phyloP scores from a whole-genome alignment of 164 flowering plant species.

The Litsea cubeba region DNA sequence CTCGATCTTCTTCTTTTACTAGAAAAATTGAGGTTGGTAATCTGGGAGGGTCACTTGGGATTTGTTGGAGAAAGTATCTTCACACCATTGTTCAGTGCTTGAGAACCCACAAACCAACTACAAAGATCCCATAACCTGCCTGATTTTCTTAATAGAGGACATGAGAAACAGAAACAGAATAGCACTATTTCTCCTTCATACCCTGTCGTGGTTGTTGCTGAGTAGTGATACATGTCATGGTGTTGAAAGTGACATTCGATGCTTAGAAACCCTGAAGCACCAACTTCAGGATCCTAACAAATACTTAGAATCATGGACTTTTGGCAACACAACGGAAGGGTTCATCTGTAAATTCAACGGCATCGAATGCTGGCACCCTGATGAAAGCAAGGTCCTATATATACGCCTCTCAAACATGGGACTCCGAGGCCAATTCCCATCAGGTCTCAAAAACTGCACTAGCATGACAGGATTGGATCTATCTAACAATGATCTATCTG shows the following conservation, averaged over 20 bases:
- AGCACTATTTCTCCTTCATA: slow-evolving; percentile 7
- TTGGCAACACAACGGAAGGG: no score
- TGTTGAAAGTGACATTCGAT: no score
- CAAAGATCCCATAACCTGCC: neutral
- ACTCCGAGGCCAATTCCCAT: slow-evolving; percentile 65
- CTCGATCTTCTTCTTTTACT: no score
- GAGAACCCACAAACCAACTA: neutral
- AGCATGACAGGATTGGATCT: slow-evolving; percentile 72
- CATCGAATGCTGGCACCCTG: slow-evolving; percentile 66
- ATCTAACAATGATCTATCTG: slow-evolving; percentile 50
- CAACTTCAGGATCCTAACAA: no score
- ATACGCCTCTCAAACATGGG: slow-evolving; percentile 50
- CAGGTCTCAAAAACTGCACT: slow-evolving; percentile 46
- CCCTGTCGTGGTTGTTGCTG: slow-evolving; percentile 19
- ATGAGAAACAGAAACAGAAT: neutral
- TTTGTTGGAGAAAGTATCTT: no score
- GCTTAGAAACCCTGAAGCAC: no score
- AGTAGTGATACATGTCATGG: slow-evolving; percentile 10
- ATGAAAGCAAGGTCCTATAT: slow-evolving; percentile 63
- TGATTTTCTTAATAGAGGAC: neutral
- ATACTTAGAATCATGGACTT: no score
- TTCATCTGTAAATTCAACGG: no score
- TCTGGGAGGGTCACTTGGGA: no score
- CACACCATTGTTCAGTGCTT: neutral
- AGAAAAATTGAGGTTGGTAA: no score